Base-by-base conservation (phyloP, 768 basidiomycete species). In the Collybiopsis luxurians region DNA sequence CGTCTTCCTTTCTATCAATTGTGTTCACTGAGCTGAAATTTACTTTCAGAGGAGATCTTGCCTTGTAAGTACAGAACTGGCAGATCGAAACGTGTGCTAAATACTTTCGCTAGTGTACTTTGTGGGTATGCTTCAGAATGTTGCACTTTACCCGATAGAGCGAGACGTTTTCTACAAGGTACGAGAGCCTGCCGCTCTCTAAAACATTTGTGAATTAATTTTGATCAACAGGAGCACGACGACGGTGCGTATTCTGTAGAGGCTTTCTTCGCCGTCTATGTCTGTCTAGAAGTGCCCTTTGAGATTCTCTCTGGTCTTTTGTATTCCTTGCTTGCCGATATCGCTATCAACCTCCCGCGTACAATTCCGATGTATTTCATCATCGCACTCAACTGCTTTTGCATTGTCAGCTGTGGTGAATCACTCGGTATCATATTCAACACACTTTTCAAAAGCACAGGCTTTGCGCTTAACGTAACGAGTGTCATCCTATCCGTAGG, bases 111-210 rank as follows among this genome's bases (percentile, higher is more conserved):
- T 26, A 59, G 58, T 59, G 27, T 59, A 59, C 23, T 59, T 59
- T 24, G 58, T 59, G 17, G 58, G 58, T n/a, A 59, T 59, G 58
- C 53, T 59, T 27, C 52, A 54, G 19, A 59, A 59, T 34, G 51
- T 55, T 21, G 53, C 58, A 10, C 52, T 59, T 3, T 59, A 59
- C 26, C 58, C 58, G 7, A 49, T 55, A 12, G 58, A 59, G 38
- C 43, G 58, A 34, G 53, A 59, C n/a, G 53, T 59, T 24, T 59
- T 59, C 23, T 59, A 55, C 36, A 43, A 53, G 38, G 56, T 51
- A 26, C 15, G 50, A 21, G 24, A 30, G 12, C 12, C 36, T 58
- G 0, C 51, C 36, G 30, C 13, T 31, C n/a, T n/a, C n/a, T n/a
- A 4, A 12, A 40, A 30, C 27, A 23, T 17, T 51, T 15, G 5